Evolutionary conservation across 768 basidiomycete species (phyloP).

Genomic region (Amanita inopinata): DNA sequence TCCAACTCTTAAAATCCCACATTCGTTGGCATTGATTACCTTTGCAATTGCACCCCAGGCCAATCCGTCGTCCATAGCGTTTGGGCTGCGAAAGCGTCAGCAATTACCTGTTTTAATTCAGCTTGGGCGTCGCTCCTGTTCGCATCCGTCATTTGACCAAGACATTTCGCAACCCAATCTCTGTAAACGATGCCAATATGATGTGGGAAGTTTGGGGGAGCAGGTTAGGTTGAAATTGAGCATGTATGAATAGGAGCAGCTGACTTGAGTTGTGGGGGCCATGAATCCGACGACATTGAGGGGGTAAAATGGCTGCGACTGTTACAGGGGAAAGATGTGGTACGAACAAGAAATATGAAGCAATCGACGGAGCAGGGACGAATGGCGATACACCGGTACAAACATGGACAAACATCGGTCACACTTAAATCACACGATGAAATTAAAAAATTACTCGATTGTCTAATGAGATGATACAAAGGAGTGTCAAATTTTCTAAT

Average conservation of each 20-base stretch:
- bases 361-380: too few relatives aligned
- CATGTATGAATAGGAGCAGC: constrained; percentile 13
- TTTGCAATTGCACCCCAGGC: constrained; percentile 78
- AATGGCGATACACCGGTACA: too few relatives aligned
- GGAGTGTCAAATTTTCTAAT: constrained; percentile 28
- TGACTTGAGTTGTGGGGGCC: constrained; percentile 76
- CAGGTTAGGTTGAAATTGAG: too few relatives aligned
- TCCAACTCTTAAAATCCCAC: constrained; percentile 15
- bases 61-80: constrained; percentile 93
- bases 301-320: constrained; percentile 8
- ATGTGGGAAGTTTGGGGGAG: too few relatives aligned
- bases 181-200: too few relatives aligned
- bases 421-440: neutral
- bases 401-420: constrained; percentile 7
- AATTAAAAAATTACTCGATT: constrained; percentile 5
- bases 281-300: constrained; percentile 65
- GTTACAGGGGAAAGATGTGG: neutral
- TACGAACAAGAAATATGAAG: neutral
- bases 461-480: constrained; percentile 7
- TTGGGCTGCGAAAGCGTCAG: constrained; percentile 79
- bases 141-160: constrained; percentile 82
- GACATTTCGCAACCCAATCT: constrained; percentile 91
- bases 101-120: constrained; percentile 95
- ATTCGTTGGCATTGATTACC: too few relatives aligned
- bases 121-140: constrained; percentile 85